Conservation (phyloP, 2,329 filamentous ascomycete species). For the Xylariaceae sp. region DNA sequence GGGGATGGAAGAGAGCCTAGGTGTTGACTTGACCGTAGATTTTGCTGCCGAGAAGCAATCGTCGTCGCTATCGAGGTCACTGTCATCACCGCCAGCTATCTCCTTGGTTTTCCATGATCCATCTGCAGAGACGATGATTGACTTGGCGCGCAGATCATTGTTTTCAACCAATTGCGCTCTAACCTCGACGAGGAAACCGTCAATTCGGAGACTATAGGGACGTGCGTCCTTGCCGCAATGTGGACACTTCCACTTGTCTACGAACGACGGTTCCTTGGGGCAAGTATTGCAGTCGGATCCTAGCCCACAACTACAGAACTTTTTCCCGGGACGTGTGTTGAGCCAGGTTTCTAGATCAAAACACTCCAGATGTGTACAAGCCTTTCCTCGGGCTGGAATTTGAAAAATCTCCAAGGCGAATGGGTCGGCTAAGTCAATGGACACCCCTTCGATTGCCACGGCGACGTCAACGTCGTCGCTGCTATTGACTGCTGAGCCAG, state of each 20-base stretch:
- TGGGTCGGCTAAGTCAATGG: constrained; percentile 62
- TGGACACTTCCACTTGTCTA: constrained; percentile 82
- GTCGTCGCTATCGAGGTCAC: constrained; percentile 26
- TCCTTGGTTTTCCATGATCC: constrained; percentile 57
- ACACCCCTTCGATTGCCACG: constrained; percentile 53
- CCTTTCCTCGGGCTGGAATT: constrained; percentile 64
- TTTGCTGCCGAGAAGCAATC: constrained; percentile 9
- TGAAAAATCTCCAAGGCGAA: constrained; percentile 62
- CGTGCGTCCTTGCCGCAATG: constrained; percentile 75
- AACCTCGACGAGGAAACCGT: constrained; percentile 68
- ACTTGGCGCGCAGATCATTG: constrained; percentile 46
- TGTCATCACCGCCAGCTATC: constrained; percentile 28
- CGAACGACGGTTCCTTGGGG: constrained; percentile 45
- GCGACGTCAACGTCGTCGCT: constrained; percentile 59
- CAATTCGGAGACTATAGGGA: constrained; percentile 65
- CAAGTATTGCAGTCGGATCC: constrained; percentile 32
- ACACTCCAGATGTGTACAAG: constrained; percentile 77
- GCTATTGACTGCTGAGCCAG: constrained; percentile 23
- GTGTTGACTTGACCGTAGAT: no score
- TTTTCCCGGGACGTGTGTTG: constrained; percentile 53
- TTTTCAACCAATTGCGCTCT: constrained; percentile 47
- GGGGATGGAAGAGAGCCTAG: no score
- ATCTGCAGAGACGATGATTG: constrained; percentile 60
- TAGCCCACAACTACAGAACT: constrained; percentile 31
- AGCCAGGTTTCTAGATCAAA: constrained; percentile 88